These are phyloP conservation scores for Xanthoparmelia taractica DNA, from an alignment of 495 filamentous ascomycete genomes.

Conservation along the genomic window DNA sequence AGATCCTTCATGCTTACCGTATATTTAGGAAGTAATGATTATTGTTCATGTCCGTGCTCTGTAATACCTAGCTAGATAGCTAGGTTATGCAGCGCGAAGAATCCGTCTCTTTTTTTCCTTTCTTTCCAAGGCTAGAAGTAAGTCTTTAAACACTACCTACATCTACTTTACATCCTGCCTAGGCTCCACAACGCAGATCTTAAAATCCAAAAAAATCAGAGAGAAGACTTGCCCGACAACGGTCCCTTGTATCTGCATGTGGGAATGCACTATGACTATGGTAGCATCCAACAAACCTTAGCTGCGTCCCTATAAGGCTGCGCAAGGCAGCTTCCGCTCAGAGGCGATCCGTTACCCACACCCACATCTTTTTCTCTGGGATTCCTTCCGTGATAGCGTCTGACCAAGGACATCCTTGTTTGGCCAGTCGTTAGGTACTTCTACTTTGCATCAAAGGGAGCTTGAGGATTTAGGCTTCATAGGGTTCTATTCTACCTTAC, in stretches of 20 bases:
- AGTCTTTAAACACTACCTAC: not conserved
- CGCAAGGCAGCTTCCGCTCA: slow-evolving; percentile 15
- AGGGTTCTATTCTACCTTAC: not conserved
- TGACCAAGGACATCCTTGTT: slow-evolving; percentile 11
- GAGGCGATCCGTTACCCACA: slow-evolving; percentile 1
- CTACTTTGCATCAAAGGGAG: too few relatives aligned
- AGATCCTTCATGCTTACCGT: slow-evolving; percentile 12
- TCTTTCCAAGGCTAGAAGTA: not conserved
- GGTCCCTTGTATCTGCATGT: slow-evolving; percentile 12
- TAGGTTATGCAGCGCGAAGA: slow-evolving; percentile 1
- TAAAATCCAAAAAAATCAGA: not conserved
- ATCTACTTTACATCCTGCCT: too few relatives aligned
- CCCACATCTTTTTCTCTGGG: not conserved
- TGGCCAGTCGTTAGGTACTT: not conserved
- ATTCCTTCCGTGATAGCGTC: slow-evolving; percentile 11
- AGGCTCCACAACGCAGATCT: slow-evolving; percentile 5
- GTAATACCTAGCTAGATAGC: too few relatives aligned
- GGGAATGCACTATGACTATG: slow-evolving; percentile 3
- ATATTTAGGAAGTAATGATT: too few relatives aligned
- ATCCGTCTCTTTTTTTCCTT: too few relatives aligned
- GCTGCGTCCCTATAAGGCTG: slow-evolving; percentile 16
- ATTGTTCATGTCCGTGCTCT: slow-evolving; percentile 8
- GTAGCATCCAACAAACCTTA: slow-evolving; percentile 2
- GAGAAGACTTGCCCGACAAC: slow-evolving; percentile 8
- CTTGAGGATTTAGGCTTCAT: not conserved